Percentiles rank a stretch among this genome's conserved stretches.
These are phyloP conservation scores for Selaginella moellendorffii DNA, from an alignment of 75 land plant genomes.

Conservation along the genomic window DNA sequence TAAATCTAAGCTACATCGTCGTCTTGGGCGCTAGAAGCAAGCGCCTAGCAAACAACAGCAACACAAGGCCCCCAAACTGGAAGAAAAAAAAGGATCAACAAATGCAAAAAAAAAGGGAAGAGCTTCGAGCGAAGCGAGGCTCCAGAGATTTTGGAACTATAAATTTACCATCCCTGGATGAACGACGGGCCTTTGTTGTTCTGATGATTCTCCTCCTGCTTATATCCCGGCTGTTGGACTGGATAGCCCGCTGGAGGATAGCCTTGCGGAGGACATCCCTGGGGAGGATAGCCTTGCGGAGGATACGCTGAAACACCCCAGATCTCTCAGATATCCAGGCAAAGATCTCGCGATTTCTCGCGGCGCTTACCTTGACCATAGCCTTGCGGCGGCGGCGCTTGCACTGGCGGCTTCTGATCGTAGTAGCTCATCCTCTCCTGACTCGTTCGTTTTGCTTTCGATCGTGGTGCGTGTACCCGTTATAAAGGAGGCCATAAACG, in stretches of 20 bases:
- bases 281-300: neutral
- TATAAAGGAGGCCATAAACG: neutral
- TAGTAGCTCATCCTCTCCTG: conserved; percentile 13
- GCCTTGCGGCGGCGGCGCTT: conserved; percentile 11
- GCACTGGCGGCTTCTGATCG: conserved; percentile 13
- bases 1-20: no score
- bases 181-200: neutral
- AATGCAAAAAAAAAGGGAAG: no score
- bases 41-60: neutral
- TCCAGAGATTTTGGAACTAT: no score
- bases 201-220: neutral
- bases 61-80: neutral
- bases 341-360: no score
- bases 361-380: neutral
- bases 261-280: neutral
- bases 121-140: no score
- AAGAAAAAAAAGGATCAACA: neutral
- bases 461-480: neutral
- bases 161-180: neutral
- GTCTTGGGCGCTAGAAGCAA: no score
- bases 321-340: neutral
- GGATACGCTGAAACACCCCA: neutral
- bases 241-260: neutral
- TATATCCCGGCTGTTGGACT: neutral
- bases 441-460: no score